Percentiles rank a stretch among this genome's conserved stretches.
Conservation (phyloP, 169 alveolate genomes). For the Plasmodium fragile region DNA sequence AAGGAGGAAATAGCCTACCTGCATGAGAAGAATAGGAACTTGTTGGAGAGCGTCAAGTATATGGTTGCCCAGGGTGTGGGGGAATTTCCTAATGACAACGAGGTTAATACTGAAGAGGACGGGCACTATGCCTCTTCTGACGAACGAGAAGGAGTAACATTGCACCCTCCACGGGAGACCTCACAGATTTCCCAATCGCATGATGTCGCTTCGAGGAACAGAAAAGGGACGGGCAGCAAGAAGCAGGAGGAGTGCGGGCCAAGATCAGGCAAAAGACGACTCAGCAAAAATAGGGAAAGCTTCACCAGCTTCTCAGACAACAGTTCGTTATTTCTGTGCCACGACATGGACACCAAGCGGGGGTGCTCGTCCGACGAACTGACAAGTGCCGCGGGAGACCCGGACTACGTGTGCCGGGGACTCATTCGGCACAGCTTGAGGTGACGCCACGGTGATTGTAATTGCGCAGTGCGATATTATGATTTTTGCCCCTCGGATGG, state of each 20-base stretch:
- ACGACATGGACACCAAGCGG: constrained; percentile 23
- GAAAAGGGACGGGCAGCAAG: not conserved
- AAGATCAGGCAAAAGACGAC: not conserved
- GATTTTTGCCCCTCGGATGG: not conserved
- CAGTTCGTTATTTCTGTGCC: not conserved
- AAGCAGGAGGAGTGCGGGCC: not conserved
- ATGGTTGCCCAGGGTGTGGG: not conserved
- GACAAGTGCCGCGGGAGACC: not conserved
- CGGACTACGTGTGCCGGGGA: not conserved
- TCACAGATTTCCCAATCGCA: not conserved
- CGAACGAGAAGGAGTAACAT: not conserved
- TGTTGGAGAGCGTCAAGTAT: constrained; percentile 4
- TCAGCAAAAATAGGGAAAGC: not conserved
- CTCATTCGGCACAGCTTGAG: not conserved
- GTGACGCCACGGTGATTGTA: not conserved
- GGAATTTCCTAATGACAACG: not conserved
- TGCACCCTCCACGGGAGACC: not conserved
- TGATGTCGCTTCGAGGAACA: not conserved
- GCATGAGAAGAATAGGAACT: constrained; percentile 17
- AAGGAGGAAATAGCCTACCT: constrained; percentile 18
- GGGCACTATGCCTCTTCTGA: not conserved
- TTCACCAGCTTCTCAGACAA: constrained; percentile 8
- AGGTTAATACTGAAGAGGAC: not conserved
- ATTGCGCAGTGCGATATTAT: not conserved
- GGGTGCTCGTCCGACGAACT: not conserved